Evolutionary conservation across 2,329 filamentous ascomycete species (phyloP).

Genomic region (Claviceps sorghi): DNA sequence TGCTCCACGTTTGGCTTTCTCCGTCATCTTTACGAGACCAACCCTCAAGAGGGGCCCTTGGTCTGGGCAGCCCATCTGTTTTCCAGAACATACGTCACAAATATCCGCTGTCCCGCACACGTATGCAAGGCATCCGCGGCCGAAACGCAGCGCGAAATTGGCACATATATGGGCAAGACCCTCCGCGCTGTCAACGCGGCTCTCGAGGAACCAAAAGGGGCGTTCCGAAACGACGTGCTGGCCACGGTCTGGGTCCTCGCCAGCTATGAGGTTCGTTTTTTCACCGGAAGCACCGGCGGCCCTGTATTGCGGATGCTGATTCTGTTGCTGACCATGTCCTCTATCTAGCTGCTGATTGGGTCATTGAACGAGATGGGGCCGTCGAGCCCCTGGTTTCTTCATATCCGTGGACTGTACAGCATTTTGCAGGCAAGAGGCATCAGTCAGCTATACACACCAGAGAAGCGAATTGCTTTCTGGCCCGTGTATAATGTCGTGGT

Average conservation of each 20-base stretch:
- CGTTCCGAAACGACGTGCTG: conserved; percentile 21
- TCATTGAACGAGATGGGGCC: conserved; percentile 15
- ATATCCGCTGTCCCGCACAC: conserved; percentile 19
- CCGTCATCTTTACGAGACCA: conserved; percentile 14
- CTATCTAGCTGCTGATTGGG: conserved; percentile 22
- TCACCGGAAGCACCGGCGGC: neutral
- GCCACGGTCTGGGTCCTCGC: conserved; percentile 26
- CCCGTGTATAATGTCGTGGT: conserved; percentile 24
- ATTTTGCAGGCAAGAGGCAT: conserved; percentile 22
- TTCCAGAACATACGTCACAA: conserved; percentile 24
- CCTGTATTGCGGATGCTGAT: neutral
- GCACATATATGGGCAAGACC: conserved; percentile 22
- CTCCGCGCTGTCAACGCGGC: conserved; percentile 24
- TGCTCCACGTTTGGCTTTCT: conserved; percentile 23
- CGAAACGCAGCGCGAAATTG: conserved; percentile 19
- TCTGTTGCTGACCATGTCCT: neutral
- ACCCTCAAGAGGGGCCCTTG: conserved; percentile 19
- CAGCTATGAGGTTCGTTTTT: conserved; percentile 22
- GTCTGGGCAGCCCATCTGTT: conserved; percentile 26
- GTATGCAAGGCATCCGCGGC: conserved; percentile 12
- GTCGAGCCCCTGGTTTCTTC: conserved; percentile 23
- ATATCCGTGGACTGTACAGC: conserved; percentile 21
- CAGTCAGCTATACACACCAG: conserved; percentile 10
- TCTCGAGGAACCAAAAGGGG: conserved; percentile 15
- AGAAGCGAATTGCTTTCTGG: conserved; percentile 22